Evolutionary conservation across 2,329 filamentous ascomycete genomes (phyloP), one percentile per base, ranked within the genome.

Genomic region (Aspergillus pseudoterreus): DNA sequence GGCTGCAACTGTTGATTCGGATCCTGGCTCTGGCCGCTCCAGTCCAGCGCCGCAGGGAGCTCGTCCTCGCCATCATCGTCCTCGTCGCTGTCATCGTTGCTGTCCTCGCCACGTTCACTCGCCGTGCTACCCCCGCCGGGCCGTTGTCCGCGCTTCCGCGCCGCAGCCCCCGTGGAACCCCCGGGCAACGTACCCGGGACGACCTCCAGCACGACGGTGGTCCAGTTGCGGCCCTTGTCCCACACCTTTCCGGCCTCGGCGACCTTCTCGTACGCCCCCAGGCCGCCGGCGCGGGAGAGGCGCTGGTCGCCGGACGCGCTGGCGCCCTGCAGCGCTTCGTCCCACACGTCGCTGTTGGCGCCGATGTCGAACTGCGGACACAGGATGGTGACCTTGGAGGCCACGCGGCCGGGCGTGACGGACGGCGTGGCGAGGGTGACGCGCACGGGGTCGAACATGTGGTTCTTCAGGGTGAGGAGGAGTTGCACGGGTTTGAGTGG

Each of bases 321-420:
- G 57, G 45, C 70, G 62, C 47, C 70, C 66, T 85, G 84, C 10
- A 96, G 78, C 0, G 92, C 92, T 66, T 97, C 94, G 62, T 97
- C 92, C 87, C 88, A 88, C 71, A 95, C 83, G 62, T 92, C 88
- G n/a, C 90, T 94, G 69, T 96, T 96, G 52, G 92, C 90, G 56
- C 92, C 92, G 42, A 99, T 86, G 45, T 94, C 89, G 69, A 99
- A 97, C 62, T 95, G 85, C 0, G 94, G 94, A 64, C 92, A 99
- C 1, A 99, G 79, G 12, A 99, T 86, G 0, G 94, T 99, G 53
- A 99, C 90, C 62, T 83, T 87, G 50, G 86, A 88, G 1, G 82
- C 79, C 62, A 92, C 88, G 8, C 84, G 80, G 4, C 90, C 90
- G 0, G 90, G 89, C 0, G 90, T 95, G 9, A 80, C 80, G 21